phyloP scores from a whole-genome alignment of 2,329 filamentous ascomycete species.

The Aquanectria penicillioides region DNA sequence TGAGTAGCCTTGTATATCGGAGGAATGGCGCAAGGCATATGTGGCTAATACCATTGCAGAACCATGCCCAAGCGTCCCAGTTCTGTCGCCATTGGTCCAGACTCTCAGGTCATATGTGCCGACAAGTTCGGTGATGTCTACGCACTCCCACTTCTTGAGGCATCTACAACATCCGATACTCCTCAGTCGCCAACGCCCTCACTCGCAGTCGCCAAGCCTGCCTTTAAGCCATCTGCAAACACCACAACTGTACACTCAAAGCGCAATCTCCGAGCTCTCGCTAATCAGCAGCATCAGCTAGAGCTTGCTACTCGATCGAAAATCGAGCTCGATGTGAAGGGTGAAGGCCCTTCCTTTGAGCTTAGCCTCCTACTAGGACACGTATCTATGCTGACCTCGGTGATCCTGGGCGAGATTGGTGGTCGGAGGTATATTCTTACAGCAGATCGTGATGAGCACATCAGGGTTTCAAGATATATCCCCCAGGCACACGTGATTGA shows the following conservation, averaged over 20 bases:
- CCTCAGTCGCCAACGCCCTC: conserved; percentile 27
- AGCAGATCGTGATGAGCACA: conserved; percentile 74
- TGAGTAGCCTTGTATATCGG: conserved; percentile 43
- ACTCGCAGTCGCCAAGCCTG: conserved; percentile 39
- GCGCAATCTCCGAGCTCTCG: conserved; percentile 69
- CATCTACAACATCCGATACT: conserved; percentile 23
- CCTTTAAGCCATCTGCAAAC: conserved; percentile 63
- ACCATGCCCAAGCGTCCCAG: conserved; percentile 91
- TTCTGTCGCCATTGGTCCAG: conserved; percentile 74
- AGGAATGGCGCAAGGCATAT: neutral
- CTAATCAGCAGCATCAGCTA: conserved; percentile 64
- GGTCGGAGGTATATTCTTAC: conserved; percentile 63
- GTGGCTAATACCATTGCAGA: conserved; percentile 57
- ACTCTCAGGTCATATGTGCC: conserved; percentile 80
- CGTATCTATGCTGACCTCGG: conserved; percentile 90
- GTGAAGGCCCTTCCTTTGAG: conserved; percentile 68
- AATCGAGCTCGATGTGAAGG: conserved; percentile 41
- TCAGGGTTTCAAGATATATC: conserved; percentile 83
- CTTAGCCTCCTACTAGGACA: conserved; percentile 87
- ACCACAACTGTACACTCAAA: conserved; percentile 71
- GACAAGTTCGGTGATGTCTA: conserved; percentile 99
- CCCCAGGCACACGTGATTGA: conserved; percentile 92
- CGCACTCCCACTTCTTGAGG: conserved; percentile 69
- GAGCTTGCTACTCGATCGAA: conserved; percentile 44
- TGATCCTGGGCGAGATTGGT: conserved; percentile 63